A percentile compares a stretch with the other conserved stretches of the same genome.
Conservation (phyloP, 1,284 basidiomycete genomes). For the Leccinum subspadiceum region DNA sequence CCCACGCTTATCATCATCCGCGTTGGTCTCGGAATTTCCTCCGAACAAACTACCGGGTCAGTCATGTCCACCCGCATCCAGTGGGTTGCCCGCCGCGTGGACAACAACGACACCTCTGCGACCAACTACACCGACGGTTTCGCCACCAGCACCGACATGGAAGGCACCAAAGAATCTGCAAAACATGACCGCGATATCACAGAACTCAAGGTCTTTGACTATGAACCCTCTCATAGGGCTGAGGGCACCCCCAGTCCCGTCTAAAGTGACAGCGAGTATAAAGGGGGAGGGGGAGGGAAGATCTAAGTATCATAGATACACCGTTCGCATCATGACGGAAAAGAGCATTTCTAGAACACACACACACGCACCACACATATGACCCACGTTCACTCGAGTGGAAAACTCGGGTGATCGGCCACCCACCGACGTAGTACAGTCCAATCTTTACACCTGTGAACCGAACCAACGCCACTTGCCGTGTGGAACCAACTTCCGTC, state of each 20-base stretch:
- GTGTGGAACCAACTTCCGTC: constrained; percentile 29
- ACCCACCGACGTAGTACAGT: constrained; percentile 32
- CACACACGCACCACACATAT: not conserved
- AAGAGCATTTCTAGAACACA: not conserved
- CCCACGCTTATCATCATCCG: constrained; percentile 35
- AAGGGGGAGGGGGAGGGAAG: not conserved
- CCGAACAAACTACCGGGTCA: constrained; percentile 22
- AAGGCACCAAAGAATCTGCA: constrained; percentile 16
- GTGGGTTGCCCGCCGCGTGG: constrained; percentile 17
- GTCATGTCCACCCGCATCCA: constrained; percentile 25
- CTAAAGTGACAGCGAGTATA: not conserved
- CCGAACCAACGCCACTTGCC: constrained; percentile 31
- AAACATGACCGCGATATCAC: constrained; percentile 4
- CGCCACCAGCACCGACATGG: constrained; percentile 16
- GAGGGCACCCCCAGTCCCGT: constrained; percentile 1
- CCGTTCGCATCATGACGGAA: not conserved
- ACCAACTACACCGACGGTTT: constrained; percentile 24
- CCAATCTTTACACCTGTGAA: constrained; percentile 40
- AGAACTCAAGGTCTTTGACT: constrained; percentile 9
- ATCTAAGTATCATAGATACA: not conserved
- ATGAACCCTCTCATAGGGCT: not conserved
- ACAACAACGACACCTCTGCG: constrained; percentile 12
- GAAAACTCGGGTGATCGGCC: constrained; percentile 30
- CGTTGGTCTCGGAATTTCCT: constrained; percentile 30
- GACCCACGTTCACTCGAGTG: constrained; percentile 16